A percentile compares a stretch with the other conserved stretches of the same genome.
These are phyloP conservation scores for Trypanosoma platydactyli DNA, from an alignment of 208 protist genomes.

Conservation along the genomic window DNA sequence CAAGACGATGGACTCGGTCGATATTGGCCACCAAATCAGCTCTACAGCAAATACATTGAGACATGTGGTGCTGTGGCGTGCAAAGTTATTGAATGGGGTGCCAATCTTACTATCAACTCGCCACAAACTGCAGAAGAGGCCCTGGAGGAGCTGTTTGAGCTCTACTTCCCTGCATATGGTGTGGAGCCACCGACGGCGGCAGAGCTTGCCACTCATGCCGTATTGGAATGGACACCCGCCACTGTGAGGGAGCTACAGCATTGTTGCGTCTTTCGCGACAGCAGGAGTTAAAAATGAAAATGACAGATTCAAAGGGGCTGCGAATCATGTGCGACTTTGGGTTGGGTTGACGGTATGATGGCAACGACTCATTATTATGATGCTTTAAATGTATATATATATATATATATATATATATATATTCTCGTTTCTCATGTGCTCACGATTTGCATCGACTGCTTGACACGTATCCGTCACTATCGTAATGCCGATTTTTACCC, in stretches of 20 bases:
- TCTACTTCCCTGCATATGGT: conserved; percentile 66
- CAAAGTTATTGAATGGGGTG: conserved; percentile 54
- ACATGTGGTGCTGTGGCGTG: conserved; percentile 42
- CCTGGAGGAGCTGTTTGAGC: conserved; percentile 56
- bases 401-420: background rate
- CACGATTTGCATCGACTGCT: no score
- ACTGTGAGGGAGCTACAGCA: conserved; percentile 34
- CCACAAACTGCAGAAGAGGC: conserved; percentile 52
- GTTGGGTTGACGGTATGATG: no score
- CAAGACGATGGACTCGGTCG: conserved; percentile 85
- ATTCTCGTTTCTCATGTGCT: no score
- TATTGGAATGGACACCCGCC: conserved; percentile 48
- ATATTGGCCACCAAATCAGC: conserved; percentile 79
- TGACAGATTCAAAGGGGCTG: background rate
- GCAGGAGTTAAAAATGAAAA: conserved; percentile 10
- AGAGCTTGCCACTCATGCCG: conserved; percentile 38
- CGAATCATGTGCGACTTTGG: no score
- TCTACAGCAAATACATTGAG: conserved; percentile 80
- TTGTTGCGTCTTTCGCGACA: conserved; percentile 46
- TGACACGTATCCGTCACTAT: no score
- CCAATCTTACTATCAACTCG: conserved; percentile 38
- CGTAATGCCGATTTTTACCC: no score
- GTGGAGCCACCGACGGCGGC: conserved; percentile 38
- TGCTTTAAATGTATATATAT: background rate
- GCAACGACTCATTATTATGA: no score